Percentiles rank a stretch among this genome's conserved stretches.
These are phyloP conservation scores for Periglandula ipomoeae DNA, from an alignment of 2,329 filamentous ascomycete genomes.

Conservation along the genomic window DNA sequence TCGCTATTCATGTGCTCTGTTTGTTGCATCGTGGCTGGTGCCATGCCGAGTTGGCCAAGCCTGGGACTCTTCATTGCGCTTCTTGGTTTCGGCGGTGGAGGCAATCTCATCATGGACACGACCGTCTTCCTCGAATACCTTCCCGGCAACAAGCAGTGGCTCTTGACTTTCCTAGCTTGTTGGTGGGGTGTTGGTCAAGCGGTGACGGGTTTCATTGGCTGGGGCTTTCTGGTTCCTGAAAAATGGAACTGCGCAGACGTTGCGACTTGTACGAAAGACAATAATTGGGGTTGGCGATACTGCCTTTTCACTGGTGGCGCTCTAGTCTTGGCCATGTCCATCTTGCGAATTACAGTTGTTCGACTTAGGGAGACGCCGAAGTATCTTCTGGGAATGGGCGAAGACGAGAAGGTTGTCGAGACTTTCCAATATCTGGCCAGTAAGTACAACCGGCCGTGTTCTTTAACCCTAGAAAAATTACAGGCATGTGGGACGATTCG, in stretches of 20 bases:
- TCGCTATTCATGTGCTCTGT: slow-evolving; percentile 54
- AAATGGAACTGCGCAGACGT: slow-evolving; percentile 30
- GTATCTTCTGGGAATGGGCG: slow-evolving; percentile 35
- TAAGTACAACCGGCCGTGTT: slow-evolving; percentile 25
- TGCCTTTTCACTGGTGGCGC: slow-evolving; percentile 35
- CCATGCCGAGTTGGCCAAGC: slow-evolving; percentile 55
- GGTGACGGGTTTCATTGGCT: slow-evolving; percentile 33
- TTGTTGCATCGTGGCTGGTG: slow-evolving; percentile 52
- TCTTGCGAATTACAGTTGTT: slow-evolving; percentile 36
- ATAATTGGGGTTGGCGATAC: slow-evolving; percentile 43
- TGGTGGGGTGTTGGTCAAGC: slow-evolving; percentile 47
- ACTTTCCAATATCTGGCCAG: slow-evolving; percentile 43
- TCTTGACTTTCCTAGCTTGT: slow-evolving; percentile 34
- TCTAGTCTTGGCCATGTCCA: slow-evolving; percentile 33
- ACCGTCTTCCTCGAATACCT: slow-evolving; percentile 44
- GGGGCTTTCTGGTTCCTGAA: slow-evolving; percentile 40
- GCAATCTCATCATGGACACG: slow-evolving; percentile 42
- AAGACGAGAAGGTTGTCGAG: slow-evolving; percentile 38
- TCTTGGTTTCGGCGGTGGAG: slow-evolving; percentile 50
- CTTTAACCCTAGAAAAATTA: slow-evolving; percentile 35
- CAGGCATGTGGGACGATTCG: slow-evolving; percentile 34
- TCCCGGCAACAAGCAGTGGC: slow-evolving; percentile 36
- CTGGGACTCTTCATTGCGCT: slow-evolving; percentile 56
- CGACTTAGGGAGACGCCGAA: slow-evolving; percentile 40
- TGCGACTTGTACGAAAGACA: slow-evolving; percentile 34